These are phyloP conservation scores for Pseudogymnoascus sp. DNA, from an alignment of 2,329 filamentous ascomycete species.

Conservation along the genomic window DNA sequence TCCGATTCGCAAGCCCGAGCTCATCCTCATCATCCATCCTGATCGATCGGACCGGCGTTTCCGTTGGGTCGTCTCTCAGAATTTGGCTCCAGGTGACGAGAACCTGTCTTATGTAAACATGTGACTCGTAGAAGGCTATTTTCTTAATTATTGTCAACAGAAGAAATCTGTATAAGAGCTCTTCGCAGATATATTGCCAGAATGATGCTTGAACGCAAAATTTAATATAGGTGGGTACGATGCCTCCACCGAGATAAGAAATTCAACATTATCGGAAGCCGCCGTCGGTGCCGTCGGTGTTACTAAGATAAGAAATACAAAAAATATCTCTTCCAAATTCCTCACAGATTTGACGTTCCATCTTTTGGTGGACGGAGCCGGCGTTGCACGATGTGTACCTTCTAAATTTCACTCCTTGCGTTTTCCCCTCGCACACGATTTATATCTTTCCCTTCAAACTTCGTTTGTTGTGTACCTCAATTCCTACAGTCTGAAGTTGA, in stretches of 20 bases:
- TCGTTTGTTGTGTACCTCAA: not conserved
- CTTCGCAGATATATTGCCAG: not conserved
- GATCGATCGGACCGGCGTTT: not conserved
- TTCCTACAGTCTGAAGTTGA: not conserved
- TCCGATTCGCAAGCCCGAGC: not conserved
- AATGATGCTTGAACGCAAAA: not conserved
- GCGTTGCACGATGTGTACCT: not conserved
- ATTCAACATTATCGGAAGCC: not conserved
- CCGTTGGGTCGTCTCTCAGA: not conserved
- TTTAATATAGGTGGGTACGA: not conserved
- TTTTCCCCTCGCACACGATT: not conserved
- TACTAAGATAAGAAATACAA: conserved; percentile 1
- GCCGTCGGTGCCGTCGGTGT: not conserved
- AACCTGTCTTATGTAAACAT: not conserved
- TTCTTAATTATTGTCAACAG: not conserved
- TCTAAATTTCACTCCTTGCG: not conserved
- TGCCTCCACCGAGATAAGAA: not conserved
- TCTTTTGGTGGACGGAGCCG: not conserved
- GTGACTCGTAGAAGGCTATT: not conserved
- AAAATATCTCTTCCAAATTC: not conserved
- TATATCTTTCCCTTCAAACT: not conserved
- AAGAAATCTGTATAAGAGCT: not conserved
- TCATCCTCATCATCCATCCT: not conserved
- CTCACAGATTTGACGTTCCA: not conserved
- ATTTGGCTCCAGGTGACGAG: not conserved